Evolutionary conservation across 2,329 filamentous ascomycete genomes (phyloP), one percentile per base, ranked within the genome.

Genomic region (Cylindrodendrum hubeiense): DNA sequence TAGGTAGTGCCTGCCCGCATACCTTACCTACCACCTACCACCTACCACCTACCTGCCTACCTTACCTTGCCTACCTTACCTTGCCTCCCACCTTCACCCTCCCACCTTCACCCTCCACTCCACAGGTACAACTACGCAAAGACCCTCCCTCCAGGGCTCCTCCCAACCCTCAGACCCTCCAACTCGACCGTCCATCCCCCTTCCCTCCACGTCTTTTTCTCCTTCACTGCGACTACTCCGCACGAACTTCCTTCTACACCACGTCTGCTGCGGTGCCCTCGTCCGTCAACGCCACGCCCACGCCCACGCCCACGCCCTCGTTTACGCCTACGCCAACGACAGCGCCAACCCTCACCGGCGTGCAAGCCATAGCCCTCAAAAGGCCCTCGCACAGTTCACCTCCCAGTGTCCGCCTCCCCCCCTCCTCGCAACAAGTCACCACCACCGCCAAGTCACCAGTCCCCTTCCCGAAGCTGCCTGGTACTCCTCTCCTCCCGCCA

Each of bases 401-500:
- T 21, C 43, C 21, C 28, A 37, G 12, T 10, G 10, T 39, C 37
- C 15, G n/a, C 19, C 33, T 5, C 21, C 44, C 13, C 44, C 17
- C 37, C 15, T 17, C 15, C 15, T 39, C 37, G 8, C 37, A 39
- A 39, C 7, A 17, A 39, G 15, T n/a, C 37, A 39, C 37, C 37
- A 30, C 44, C 55, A 39, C 46, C 54, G 15, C 37, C 22, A 43
- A 51, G 33, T 28, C 51, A n/a, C 51, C 51, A 37, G 37, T 19
- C 15, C 37, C 15, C 34, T 37, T 39, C 37, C 37, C 37, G n/a
- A 39, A 39, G 37, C 15, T 39, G 37, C 37, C 37, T 39, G 37
- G 37, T n/a, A 8, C 58, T 46, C 51, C 41, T 63, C 53, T 63
- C 66, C 60, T 69, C 69, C 69, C 59, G 65, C 62, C 62, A 57